Percentiles rank a stretch among this genome's conserved stretches.
Evolutionary conservation across 352 stramenopile genomes (phyloP).

Genomic region (Pythium pyrilobum): DNA sequence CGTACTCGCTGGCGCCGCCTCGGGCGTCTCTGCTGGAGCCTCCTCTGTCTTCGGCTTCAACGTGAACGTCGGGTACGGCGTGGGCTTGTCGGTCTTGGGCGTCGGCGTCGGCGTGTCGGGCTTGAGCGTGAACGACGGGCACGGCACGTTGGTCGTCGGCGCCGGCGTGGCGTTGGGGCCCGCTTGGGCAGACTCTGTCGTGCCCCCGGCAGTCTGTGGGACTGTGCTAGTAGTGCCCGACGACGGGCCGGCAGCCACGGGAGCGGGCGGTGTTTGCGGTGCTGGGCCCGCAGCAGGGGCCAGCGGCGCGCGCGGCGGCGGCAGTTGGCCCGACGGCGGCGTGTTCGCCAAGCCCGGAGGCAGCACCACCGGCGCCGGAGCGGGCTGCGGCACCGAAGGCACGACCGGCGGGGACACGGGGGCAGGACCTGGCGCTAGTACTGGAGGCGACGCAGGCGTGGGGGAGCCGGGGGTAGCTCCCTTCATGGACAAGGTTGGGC

Average conservation of each 20-base stretch:
- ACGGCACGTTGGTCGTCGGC: background rate
- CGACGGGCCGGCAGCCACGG: too few relatives aligned
- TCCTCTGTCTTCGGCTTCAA: background rate
- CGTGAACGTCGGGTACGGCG: background rate
- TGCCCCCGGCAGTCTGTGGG: too few relatives aligned
- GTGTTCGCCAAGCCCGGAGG: too few relatives aligned
- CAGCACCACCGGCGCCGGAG: too few relatives aligned
- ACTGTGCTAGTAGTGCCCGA: too few relatives aligned
- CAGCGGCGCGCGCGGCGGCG: too few relatives aligned
- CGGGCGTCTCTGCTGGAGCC: background rate
- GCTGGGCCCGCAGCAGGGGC: too few relatives aligned
- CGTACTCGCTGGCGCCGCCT: background rate
- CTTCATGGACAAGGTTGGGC: background rate
- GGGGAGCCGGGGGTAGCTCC: background rate
- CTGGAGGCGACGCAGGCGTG: background rate
- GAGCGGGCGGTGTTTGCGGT: too few relatives aligned
- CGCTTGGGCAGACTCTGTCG: too few relatives aligned
- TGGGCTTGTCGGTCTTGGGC: background rate
- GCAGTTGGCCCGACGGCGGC: too few relatives aligned
- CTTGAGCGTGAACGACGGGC: background rate
- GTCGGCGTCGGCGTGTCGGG: background rate
- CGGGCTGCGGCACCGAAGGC: too few relatives aligned
- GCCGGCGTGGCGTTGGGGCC: background rate
- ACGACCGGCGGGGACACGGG: too few relatives aligned
- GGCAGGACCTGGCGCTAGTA: background rate